phyloP scores from a whole-genome alignment of 2,329 filamentous ascomycete genomes.

The Fusarium sp. region DNA sequence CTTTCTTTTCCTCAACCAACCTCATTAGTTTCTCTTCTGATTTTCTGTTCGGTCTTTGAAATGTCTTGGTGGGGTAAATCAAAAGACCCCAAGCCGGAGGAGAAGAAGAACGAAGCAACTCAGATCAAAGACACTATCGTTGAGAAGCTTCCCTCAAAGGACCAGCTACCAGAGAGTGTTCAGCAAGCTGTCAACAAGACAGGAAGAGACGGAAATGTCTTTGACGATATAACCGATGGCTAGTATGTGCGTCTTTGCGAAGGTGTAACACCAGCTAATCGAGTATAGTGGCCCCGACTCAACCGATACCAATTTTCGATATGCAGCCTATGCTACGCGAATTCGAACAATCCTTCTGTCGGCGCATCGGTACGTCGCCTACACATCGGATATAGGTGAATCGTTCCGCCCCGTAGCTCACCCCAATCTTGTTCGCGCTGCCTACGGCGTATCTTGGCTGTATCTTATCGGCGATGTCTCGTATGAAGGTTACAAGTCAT shows the following conservation, averaged over 20 bases:
- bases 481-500: conserved; percentile 96
- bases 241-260: conserved; percentile 67
- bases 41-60: neutral
- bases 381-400: conserved; percentile 96
- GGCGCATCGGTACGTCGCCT: conserved; percentile 95
- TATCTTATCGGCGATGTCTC: conserved; percentile 92
- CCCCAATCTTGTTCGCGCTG: conserved; percentile 80
- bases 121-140: conserved; percentile 52
- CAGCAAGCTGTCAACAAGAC: conserved; percentile 69
- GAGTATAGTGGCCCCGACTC: conserved; percentile 68
- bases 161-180: conserved; percentile 65
- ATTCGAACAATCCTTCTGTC: conserved; percentile 88
- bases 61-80: conserved; percentile 60
- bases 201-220: conserved; percentile 76
- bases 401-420: conserved; percentile 94
- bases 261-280: conserved; percentile 21
- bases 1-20: conserved; percentile 6
- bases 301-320: conserved; percentile 87
- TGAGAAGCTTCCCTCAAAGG: conserved; percentile 60
- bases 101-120: conserved; percentile 42
- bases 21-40: neutral
- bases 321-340: conserved; percentile 90
- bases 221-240: conserved; percentile 81
- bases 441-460: conserved; percentile 92
- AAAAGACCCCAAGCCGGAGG: conserved; percentile 50